These are phyloP conservation scores for Apophysomyces elegans DNA, from an alignment of 371 early-diverging fungal species.

Conservation along the genomic window DNA sequence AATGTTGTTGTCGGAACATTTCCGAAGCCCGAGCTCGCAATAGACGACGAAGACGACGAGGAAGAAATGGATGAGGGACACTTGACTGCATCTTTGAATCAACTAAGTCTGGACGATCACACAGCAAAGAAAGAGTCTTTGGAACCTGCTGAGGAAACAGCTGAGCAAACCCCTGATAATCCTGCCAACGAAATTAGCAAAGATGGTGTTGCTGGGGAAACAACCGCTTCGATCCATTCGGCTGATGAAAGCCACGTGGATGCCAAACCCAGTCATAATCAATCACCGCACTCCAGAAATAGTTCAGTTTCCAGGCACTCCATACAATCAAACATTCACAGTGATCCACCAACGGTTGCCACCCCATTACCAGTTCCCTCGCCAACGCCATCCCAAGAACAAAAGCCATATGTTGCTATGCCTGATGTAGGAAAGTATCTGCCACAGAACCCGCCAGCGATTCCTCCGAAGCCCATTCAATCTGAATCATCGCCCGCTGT, in stretches of 20 bases:
- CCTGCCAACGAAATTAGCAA: not conserved
- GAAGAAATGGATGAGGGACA: conserved; percentile 13
- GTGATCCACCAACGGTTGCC: not conserved
- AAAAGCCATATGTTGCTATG: not conserved
- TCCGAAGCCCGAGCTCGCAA: conserved; percentile 36
- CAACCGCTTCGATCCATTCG: not conserved
- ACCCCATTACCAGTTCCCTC: not conserved
- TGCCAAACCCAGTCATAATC: not conserved
- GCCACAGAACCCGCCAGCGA: not conserved
- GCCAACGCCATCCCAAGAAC: conserved; percentile 1
- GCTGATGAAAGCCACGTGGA: conserved; percentile 1
- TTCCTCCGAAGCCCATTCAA: conserved; percentile 2
- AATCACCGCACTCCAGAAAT: conserved; percentile 3
- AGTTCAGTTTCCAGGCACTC: conserved; percentile 6
- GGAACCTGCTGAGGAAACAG: not conserved
- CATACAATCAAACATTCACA: not conserved
- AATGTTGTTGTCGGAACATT: conserved; percentile 47
- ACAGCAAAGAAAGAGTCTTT: not conserved
- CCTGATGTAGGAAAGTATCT: not conserved
- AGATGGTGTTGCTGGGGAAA: not conserved
- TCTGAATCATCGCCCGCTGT: not conserved
- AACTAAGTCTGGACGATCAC: not conserved
- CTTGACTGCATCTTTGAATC: not conserved
- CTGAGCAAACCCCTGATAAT: not conserved
- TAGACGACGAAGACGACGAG: conserved; percentile 43